Base-by-base conservation (phyloP, 495 filamentous ascomycete genomes). In the Aspergillus ellipticus region DNA sequence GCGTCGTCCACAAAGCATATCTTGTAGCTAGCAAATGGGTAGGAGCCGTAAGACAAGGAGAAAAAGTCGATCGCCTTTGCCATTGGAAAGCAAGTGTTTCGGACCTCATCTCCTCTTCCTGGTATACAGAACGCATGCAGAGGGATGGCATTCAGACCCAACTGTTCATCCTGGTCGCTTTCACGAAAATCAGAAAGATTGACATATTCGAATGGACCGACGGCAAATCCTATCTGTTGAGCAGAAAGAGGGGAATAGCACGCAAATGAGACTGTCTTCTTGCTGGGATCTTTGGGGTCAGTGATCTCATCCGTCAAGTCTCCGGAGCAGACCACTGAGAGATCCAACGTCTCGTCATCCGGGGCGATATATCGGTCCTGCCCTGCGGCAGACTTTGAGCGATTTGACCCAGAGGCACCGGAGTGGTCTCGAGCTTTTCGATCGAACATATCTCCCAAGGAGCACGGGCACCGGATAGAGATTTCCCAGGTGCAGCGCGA, bases 1-100 rank as follows among this genome's bases (percentile, higher is more conserved):
- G 90, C 79, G 68, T 97, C 95, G 57, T 99, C 94, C 35, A 97
- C 86, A 58, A 97, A 99, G 64, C 88, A 91, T 41, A 97, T 72
- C 60, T 93, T 94, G 76, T 94, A 97, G 59, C 83, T 89, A 35
- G 85, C 80, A 61, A 90, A 96, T 0, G 92, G 90, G 68, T 92
- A 97, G 2, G 86, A 85, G 15, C 89, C 89, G 59, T 90, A 97
- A 4, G 84, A 86, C 51, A 90, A 79, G 0, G 86, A 89, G 60
- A 97, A 92, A 65, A 85, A 86, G 65, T 98, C 94, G 29, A 96
- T 84, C 0, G 90, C 89, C 67, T 80, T 83, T 7, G 86, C 81
- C 62, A 89, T 79, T 11, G 85, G 84, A 64, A 87, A 83, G 67
- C 91, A 95, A 13, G 90, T 92, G 60, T 96, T 90, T 55, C 83